Evolutionary conservation across 495 filamentous ascomycete species (phyloP), one percentile per base, ranked within the genome.

Genomic region (Trichoderma asperelloides): DNA sequence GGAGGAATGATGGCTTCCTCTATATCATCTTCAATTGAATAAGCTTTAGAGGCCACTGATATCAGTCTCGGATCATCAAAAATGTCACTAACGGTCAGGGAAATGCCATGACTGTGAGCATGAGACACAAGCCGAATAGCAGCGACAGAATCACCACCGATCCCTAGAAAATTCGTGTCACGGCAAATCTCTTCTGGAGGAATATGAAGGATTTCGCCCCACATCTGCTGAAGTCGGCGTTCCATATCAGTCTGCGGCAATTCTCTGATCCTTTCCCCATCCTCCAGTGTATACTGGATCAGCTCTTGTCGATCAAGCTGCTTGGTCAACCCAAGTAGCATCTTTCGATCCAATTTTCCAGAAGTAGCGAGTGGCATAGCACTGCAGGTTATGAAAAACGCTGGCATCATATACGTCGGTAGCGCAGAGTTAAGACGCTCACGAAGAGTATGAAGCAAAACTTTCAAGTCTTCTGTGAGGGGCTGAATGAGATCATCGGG

Each of bases 321-420:
- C 23, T 33, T 23, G 4, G 21, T 62, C 55, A 62, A 33, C 16
- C 23, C 28, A 33, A 25, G 55, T 18, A 62, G 15, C 55, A 62
- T 62, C 55, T 62, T 62, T 25, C 55, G 55, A 33, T 62, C 55
- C 23, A 62, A 2, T 33, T 62, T 62, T 25, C 13, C 28, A 25
- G 55, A 62, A 8, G 55, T 62, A 25, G 15, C 23, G 2, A 62
- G 12, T 25, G 55, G 55, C 21, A 62, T 62, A 41, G 74, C 72
- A 28, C 72, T 73, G 0, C 88, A 67, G 0, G 84, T 81, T 15
- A 62, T 62, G 21, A 62, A 62, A 1, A 33, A 8, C 55, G 55
- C 28, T 33, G 55, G 55, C 12, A 86, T 68, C 82, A 87, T 69
- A 90, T 93, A 72, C 87, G 91, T 5, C 89, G 90, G 74, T 94